Base-by-base conservation (phyloP, 2,329 filamentous ascomycete genomes). In the Endoconidiophora laricicola region DNA sequence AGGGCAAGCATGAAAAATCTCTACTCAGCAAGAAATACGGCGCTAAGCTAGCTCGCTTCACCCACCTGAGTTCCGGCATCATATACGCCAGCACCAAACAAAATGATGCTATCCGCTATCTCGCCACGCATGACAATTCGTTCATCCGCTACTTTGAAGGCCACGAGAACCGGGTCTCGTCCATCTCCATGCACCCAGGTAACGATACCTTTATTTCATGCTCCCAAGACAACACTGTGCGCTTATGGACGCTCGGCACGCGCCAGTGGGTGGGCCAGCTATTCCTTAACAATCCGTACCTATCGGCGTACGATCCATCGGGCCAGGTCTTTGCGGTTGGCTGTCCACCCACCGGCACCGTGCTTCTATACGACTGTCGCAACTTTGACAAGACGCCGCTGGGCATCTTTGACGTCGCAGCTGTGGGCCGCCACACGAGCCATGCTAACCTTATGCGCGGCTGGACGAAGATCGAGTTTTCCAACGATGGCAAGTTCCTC, bases 111-210 rank as follows among this genome's bases (percentile, higher is more conserved):
- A 93, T 83, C 57, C 81, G 79, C 62, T 95, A 83, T 66, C 82
- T 87, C 55, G 93, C 78, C 51, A 94, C 82, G 10, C 91, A 98
- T 65, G 91, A 96, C 64, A 95, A 96, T 67, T 84, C 82, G 53
- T 98, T 94, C 64, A 84, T 96, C 55, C 83, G 91, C 55, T 98
- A 98, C 66, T 98, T 96, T 62, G 81, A 85, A 54, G 91, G 90
- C 46, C 91, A 98, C 64, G 83, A 84, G 40, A 81, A 76, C 53
- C 73, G 80, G 50, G 91, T 98, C 36, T 96, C 90, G 16, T 83
- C 75, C 54, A 73, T 98, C 24, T 71, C 83, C 1, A 74, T 96
- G 55, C 90, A 88, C 56, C 91, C 91, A 0, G 83, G 86, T 44
- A 79, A 76, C 58, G 91, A 98, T 64, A 82, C 83, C 57, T 96